phyloP scores from a whole-genome alignment of 1,284 basidiomycete species.

The Tilletia setariae region DNA sequence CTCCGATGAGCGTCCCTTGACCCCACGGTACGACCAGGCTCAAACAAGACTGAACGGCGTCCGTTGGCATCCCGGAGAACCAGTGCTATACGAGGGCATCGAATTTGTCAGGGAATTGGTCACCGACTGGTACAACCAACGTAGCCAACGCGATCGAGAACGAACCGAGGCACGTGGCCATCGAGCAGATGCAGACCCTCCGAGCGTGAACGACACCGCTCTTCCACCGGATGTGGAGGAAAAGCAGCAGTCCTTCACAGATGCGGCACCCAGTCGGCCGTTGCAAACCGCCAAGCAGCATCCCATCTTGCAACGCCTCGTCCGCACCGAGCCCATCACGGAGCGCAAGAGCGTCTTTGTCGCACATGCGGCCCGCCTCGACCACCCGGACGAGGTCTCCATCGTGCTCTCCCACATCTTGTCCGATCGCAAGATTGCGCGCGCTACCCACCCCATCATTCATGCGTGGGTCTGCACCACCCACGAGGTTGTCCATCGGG shows the following conservation, averaged over 20 bases:
- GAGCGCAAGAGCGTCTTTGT: constrained; percentile 55
- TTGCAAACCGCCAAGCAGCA: not conserved
- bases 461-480: constrained; percentile 50
- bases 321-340: constrained; percentile 39
- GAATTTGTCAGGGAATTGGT: constrained; percentile 49
- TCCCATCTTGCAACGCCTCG: constrained; percentile 23
- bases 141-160: not conserved
- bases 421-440: constrained; percentile 38
- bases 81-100: constrained; percentile 52
- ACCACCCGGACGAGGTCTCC: constrained; percentile 39
- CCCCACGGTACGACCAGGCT: constrained; percentile 7
- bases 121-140: constrained; percentile 32
- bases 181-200: no score
- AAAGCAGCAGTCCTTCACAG: not conserved
- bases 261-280: not conserved
- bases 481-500: constrained; percentile 16
- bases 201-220: no score
- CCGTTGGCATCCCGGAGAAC: constrained; percentile 37
- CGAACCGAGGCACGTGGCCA: not conserved
- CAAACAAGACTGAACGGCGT: constrained; percentile 26
- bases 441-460: constrained; percentile 52
- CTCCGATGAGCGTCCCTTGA: constrained; percentile 1
- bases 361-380: constrained; percentile 46
- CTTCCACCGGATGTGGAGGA: no score
- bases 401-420: constrained; percentile 37